Conservation (phyloP, 805 yeast genomes). For the Starmerella asiatica region DNA sequence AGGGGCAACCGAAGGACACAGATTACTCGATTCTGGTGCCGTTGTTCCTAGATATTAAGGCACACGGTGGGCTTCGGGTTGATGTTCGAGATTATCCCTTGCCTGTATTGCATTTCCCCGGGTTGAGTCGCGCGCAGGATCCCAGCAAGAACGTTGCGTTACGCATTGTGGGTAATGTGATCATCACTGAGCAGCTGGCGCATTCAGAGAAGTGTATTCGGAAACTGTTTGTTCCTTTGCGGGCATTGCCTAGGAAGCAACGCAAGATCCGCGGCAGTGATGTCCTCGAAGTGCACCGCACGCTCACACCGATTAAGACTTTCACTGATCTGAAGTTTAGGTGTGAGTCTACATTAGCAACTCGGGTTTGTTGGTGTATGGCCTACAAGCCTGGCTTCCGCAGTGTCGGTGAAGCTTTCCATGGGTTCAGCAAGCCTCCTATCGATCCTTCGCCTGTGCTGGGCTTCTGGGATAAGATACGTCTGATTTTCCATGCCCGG, state of each 20-base stretch:
- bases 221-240: conserved; percentile 47
- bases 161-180: conserved; percentile 45
- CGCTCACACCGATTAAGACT: conserved; percentile 62
- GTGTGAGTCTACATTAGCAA: conserved; percentile 42
- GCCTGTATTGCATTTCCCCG: conserved; percentile 65
- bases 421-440: conserved; percentile 79
- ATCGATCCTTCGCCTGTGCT: conserved; percentile 70
- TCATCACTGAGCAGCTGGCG: conserved; percentile 53
- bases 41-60: conserved; percentile 33
- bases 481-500: conserved; percentile 65
- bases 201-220: conserved; percentile 42
- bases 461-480: conserved; percentile 87
- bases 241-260: conserved; percentile 31
- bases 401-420: conserved; percentile 62
- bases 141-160: conserved; percentile 23
- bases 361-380: conserved; percentile 70
- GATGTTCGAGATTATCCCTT: conserved; percentile 67
- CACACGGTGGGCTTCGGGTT: conserved; percentile 19
- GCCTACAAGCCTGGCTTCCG: conserved; percentile 75
- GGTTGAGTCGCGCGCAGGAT: conserved; percentile 29
- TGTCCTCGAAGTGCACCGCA: conserved; percentile 53
- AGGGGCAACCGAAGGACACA: conserved; percentile 65
- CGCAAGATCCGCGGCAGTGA: conserved; percentile 32
- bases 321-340: conserved; percentile 47
- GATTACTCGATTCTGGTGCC: conserved; percentile 60